Base-by-base conservation (phyloP, 2,329 filamentous ascomycete species). In the Alternaria ventricosa region DNA sequence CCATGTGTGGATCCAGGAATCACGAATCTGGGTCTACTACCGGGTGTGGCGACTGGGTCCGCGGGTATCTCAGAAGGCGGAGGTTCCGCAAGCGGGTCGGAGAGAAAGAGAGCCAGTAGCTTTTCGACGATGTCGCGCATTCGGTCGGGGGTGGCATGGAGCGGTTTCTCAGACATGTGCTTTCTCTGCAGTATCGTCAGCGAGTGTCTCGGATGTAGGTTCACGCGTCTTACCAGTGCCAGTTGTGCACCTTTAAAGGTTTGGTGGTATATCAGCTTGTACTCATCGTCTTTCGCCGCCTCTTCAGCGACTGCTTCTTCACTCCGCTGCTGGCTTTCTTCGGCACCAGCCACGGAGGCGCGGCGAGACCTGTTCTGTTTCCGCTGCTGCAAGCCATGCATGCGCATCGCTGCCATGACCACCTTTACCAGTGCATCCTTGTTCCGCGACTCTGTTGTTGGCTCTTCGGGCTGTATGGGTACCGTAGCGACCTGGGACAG, bases 381-480 rank as follows among this genome's bases (percentile, higher is more conserved):
- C 45, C 77, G 75, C 62, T 84, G 83, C 36, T 83, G 80, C 9
- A 85, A 64, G 1, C 85, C 85, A 64, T 85, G 80, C 63, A 86
- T 79, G 2, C 85, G 83, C 84, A 87, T 85, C 5, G 83, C 84
- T 6, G 84, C 82, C 82, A 86, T 84, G 23, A 86, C 82, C 5
- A 85, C 77, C n/a, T 82, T 79, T 0, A 83, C 82, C 4, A 87
- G 74, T 3, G 81, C 72, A n/a, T 84, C 82, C 63, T 85, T 86
- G 71, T 87, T 87, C n/a, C 77, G 68, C 4, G 74, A 74, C 55
- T 82, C 79, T 3, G 72, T 76, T 1, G 74, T 77, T 2, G 76
- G 74, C 25, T 80, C 78, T 53, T 77, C 75, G 2, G 75, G 63
- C 10, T 74, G 71, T 4, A 67, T 50, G 3, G 75, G 64, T 6